Evolutionary conservation across 2,329 filamentous ascomycete genomes (phyloP).

Genomic region (Monosporascus sp.): DNA sequence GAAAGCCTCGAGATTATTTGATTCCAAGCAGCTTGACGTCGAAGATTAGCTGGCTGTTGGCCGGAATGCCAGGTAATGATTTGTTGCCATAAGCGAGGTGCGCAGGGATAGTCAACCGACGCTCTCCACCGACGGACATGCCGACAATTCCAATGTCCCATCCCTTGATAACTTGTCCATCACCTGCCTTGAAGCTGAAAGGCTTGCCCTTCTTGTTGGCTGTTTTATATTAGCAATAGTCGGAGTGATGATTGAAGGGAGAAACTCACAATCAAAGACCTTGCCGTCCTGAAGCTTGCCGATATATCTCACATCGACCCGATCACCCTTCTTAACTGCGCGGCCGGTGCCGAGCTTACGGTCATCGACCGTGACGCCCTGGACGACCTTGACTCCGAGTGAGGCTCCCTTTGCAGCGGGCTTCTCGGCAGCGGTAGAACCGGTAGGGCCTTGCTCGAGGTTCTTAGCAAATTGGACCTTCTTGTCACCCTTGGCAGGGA

Average conservation of each 20-base stretch:
- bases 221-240: conserved; percentile 32
- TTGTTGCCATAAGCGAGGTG: conserved; percentile 86
- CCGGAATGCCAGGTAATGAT: conserved; percentile 76
- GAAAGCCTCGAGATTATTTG: conserved; percentile 51
- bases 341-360: conserved; percentile 85
- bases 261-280: conserved; percentile 79
- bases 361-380: conserved; percentile 91
- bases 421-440: conserved; percentile 46
- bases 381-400: conserved; percentile 69
- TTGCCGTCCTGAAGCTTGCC: conserved; percentile 94
- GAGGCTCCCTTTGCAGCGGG: conserved; percentile 47
- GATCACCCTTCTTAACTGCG: conserved; percentile 83
- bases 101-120: conserved; percentile 83
- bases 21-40: conserved; percentile 84
- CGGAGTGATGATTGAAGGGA: conserved; percentile 16
- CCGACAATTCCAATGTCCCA: conserved; percentile 94
- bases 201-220: conserved; percentile 99
- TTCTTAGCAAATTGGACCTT: conserved; percentile 99
- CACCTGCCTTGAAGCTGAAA: conserved; percentile 91
- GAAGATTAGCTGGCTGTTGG: conserved; percentile 87
- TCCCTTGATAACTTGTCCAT: conserved; percentile 95
- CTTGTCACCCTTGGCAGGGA: conserved; percentile 62
- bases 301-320: conserved; percentile 93
- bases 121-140: conserved; percentile 91
- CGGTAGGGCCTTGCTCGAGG: conserved; percentile 91